Conservation (phyloP, 225 moss, liverwort and hornwort genomes). For the Pseudisothecium myosuroides region DNA sequence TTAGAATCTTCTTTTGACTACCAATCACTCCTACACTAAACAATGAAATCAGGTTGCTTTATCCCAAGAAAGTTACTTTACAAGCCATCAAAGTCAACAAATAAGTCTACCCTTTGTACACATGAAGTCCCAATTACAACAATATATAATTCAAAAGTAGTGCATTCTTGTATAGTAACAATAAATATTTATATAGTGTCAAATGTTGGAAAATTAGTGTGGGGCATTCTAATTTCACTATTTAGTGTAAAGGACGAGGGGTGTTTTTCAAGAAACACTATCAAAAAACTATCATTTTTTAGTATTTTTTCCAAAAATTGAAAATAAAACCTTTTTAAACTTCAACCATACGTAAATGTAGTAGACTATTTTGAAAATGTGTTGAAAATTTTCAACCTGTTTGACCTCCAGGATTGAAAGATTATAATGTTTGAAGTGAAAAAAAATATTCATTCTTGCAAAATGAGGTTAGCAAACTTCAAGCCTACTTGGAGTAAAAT, state of each 20-base stretch:
- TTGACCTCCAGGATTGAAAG: accelerated
- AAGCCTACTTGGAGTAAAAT: accelerated
- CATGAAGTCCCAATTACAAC: too few relatives aligned
- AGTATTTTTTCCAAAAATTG: too few relatives aligned
- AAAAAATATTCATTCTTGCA: accelerated
- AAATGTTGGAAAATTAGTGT: too few relatives aligned
- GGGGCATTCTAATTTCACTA: too few relatives aligned
- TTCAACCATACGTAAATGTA: background rate
- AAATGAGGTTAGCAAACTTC: accelerated
- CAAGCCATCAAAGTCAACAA: too few relatives aligned
- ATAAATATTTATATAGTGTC: too few relatives aligned
- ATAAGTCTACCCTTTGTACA: too few relatives aligned
- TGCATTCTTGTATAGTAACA: too few relatives aligned
- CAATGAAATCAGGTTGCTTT: too few relatives aligned
- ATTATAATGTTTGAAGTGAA: background rate
- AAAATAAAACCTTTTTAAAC: background rate
- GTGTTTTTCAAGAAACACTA: background rate
- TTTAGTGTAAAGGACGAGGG: too few relatives aligned
- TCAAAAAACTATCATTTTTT: accelerated
- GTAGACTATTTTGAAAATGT: accelerated
- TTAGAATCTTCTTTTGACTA: background rate
- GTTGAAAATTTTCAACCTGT: background rate
- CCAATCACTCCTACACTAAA: background rate
- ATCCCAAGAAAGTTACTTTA: too few relatives aligned
- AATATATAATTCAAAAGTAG: too few relatives aligned